Conservation (phyloP, 2,329 filamentous ascomycete species). For the Allantophomopsis lycopodina region DNA sequence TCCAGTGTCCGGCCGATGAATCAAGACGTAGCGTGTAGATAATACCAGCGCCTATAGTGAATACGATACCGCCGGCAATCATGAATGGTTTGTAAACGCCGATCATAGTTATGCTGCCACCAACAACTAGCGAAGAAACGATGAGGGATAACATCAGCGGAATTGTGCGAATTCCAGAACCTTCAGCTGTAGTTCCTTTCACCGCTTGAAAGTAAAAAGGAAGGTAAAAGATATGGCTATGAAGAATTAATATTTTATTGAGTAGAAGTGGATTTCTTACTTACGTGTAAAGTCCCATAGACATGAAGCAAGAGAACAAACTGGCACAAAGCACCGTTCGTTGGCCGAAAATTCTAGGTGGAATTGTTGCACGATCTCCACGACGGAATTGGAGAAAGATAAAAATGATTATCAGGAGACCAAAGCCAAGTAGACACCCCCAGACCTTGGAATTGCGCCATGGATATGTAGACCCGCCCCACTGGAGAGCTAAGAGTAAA, state of each 20-base stretch:
- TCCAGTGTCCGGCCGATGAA: constrained; percentile 26
- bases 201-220: constrained; percentile 38
- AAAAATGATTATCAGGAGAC: constrained; percentile 21
- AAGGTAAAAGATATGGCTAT: constrained; percentile 41
- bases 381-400: constrained; percentile 19
- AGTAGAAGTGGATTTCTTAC: constrained; percentile 3
- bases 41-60: constrained; percentile 28
- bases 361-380: constrained; percentile 19
- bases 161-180: constrained; percentile 26
- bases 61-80: constrained; percentile 27
- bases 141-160: constrained; percentile 27
- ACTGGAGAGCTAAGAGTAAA: constrained; percentile 32
- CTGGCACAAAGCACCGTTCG: constrained; percentile 17
- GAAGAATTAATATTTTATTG: constrained; percentile 19
- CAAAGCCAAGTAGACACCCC: constrained; percentile 27
- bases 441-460: constrained; percentile 29
- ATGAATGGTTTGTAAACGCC: constrained; percentile 30
- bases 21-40: constrained; percentile 22
- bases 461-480: constrained; percentile 28
- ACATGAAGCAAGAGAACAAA: constrained; percentile 5
- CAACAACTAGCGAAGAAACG: constrained; percentile 25
- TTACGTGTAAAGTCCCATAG: constrained; percentile 9
- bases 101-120: constrained; percentile 22
- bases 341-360: constrained; percentile 19
- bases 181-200: constrained; percentile 22